Percentiles rank a stretch among this genome's conserved stretches.
phyloP scores from a whole-genome alignment of 1,139 yeast genomes.

The Debaryomycetaceae sp. region DNA sequence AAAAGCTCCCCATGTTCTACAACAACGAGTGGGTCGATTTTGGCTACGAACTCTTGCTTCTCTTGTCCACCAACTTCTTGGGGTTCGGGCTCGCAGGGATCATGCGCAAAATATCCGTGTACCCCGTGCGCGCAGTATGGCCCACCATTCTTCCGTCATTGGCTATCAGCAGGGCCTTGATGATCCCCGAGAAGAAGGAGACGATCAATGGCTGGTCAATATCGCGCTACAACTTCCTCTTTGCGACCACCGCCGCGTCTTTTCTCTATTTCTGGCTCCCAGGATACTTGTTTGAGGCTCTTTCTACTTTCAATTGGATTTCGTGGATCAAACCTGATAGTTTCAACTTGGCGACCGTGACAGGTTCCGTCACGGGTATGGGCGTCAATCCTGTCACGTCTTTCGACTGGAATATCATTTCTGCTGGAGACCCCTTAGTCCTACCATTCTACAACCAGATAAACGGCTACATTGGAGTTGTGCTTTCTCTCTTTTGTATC shows the following conservation, averaged over 20 bases:
- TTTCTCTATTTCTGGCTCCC: slow-evolving; percentile 28
- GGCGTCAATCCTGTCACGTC: slow-evolving; percentile 46
- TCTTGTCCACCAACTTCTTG: slow-evolving; percentile 10
- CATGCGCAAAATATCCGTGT: slow-evolving; percentile 9
- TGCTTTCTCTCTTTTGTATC: slow-evolving; percentile 7
- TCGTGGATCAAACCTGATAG: slow-evolving; percentile 26
- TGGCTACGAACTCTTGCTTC: slow-evolving; percentile 8
- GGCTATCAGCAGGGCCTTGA: slow-evolving; percentile 11
- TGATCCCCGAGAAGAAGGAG: slow-evolving; percentile 7
- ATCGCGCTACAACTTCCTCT: slow-evolving; percentile 21
- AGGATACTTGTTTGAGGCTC: slow-evolving; percentile 19
- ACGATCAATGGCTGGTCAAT: slow-evolving; percentile 22
- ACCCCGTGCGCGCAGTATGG: slow-evolving; percentile 9
- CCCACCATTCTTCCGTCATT: slow-evolving; percentile 9
- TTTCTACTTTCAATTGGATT: slow-evolving; percentile 27
- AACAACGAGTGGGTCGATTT: slow-evolving; percentile 8
- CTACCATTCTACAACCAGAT: slow-evolving; percentile 7
- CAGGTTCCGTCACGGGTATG: slow-evolving; percentile 41
- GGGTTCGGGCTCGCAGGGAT: slow-evolving; percentile 14
- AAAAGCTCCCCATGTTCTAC: slow-evolving; percentile 8
- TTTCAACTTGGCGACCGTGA: slow-evolving; percentile 39
- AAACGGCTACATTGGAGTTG: slow-evolving; percentile 7
- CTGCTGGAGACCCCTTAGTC: slow-evolving; percentile 5
- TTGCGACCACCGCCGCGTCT: slow-evolving; percentile 11
- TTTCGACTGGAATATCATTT: slow-evolving; percentile 39